A percentile compares a stretch with the other conserved stretches of the same genome.
Evolutionary conservation across 2,329 filamentous ascomycete genomes (phyloP).

Genomic region (Alternaria dauci): DNA sequence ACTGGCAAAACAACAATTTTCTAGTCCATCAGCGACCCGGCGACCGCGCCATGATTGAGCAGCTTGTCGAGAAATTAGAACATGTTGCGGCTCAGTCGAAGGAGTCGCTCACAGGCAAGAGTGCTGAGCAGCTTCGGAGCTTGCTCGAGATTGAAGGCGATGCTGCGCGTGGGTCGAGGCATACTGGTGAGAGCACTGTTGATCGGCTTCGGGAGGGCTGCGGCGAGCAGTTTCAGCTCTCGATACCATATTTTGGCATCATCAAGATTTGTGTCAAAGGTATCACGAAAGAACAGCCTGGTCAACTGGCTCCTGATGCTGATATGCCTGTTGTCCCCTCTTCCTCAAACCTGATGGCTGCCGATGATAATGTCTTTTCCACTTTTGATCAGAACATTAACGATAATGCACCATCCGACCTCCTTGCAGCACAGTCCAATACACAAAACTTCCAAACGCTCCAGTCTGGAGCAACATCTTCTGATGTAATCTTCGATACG

Average conservation of each 20-base stretch:
- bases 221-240: constrained; percentile 9
- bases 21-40: constrained; percentile 24
- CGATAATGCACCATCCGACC: not conserved
- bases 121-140: constrained; percentile 20
- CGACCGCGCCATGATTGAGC: constrained; percentile 29
- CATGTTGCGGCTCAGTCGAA: constrained; percentile 5
- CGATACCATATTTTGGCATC: constrained; percentile 44
- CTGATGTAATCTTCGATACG: not conserved
- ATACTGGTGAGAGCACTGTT: not conserved
- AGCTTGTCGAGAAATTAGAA: constrained; percentile 23
- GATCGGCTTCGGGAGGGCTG: constrained; percentile 2
- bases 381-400: not conserved
- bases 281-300: constrained; percentile 1
- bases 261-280: constrained; percentile 42
- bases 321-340: not conserved
- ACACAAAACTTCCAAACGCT: not conserved
- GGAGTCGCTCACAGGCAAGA: constrained; percentile 21
- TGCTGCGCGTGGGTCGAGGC: constrained; percentile 7
- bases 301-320: not conserved
- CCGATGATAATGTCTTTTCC: not conserved
- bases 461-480: not conserved
- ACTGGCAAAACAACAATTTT: constrained; percentile 3
- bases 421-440: not conserved
- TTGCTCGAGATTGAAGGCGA: constrained; percentile 30
- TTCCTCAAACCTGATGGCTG: not conserved